Base-by-base conservation (phyloP, 1,139 yeast species). In the Pichiaceae sp. region DNA sequence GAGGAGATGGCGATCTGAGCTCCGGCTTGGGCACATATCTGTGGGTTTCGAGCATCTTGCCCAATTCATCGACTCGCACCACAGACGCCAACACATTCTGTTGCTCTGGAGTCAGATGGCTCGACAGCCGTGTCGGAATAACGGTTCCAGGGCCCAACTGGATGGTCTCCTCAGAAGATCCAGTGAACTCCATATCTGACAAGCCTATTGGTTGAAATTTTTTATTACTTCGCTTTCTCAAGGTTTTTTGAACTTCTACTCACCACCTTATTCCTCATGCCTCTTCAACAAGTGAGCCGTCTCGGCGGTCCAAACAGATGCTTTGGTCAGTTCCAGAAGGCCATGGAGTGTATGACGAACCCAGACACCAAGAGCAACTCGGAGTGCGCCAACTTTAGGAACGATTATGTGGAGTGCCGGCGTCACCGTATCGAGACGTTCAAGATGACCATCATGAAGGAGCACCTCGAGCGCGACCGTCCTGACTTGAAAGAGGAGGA, bases 1-100 rank as follows among this genome's bases (percentile, higher is more conserved):
- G 91, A 0, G 98, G 97, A 4, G 96, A 84, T 0, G 91, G 89
- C 1, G 93, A 86, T 45, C 87, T 30, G 3, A 34, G 28, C 16
- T 43, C 33, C 30, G 56, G 53, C 6, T 43, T 42, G 2, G 68
- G 59, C 17, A 63, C 59, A 19, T 64, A 52, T 32, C 72, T 75
- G 33, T 66, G 64, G 17, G 68, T 65, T 19, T 71, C 64, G 29
- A 82, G 65, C 44, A 72, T 73, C n/a, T 76, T 65, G 1, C 75
- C 64, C 37, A 89, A 78, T 55, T 91, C 97, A 47, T 85, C 89
- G 28, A 89, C 76, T 39, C 97, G 64, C 48, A 78, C 74, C 44
- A 74, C 66, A 35, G 78, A 70, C 40, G 84, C 91, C 56, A 84
- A 83, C 0, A 95, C 85, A 40, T 81, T 87, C 21, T 81, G 63